Conservation (phyloP, 2,329 filamentous ascomycete species). For the Huntiella moniliformis region DNA sequence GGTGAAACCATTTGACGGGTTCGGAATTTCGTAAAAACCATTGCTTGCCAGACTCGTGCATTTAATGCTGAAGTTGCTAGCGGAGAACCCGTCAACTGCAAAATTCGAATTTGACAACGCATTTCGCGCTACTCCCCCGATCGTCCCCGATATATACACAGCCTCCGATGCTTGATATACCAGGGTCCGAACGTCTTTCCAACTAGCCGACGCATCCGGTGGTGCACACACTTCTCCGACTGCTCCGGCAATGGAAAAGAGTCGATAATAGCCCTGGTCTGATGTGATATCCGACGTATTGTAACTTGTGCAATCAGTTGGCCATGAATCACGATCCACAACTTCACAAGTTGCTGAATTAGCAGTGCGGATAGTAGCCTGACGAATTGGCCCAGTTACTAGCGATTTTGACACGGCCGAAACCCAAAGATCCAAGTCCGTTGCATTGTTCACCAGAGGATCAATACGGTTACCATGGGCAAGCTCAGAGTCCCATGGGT, state of each 20-base stretch:
- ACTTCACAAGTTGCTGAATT: conserved; percentile 1
- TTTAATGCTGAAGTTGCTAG: conserved; percentile 6
- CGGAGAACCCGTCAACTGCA: conserved; percentile 3
- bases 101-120: neutral
- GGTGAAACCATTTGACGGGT: neutral
- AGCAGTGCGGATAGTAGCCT: conserved; percentile 8
- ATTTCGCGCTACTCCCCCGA: neutral
- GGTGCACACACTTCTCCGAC: conserved; percentile 8
- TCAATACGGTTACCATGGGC: conserved; percentile 5
- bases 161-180: conserved; percentile 2
- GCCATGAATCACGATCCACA: conserved; percentile 3
- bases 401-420: conserved; percentile 5
- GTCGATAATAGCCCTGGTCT: conserved; percentile 1
- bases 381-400: conserved; percentile 6
- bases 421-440: conserved; percentile 7
- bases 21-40: conserved; percentile 10
- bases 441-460: conserved; percentile 6
- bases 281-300: conserved; percentile 5
- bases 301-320: conserved; percentile 4
- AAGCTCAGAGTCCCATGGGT: conserved; percentile 5
- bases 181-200: conserved; percentile 3
- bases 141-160: conserved; percentile 4
- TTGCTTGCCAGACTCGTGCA: conserved; percentile 3
- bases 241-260: neutral
- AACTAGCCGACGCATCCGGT: conserved; percentile 1